Evolutionary conservation across 2,329 filamentous ascomycete genomes (phyloP).

Genomic region (Neurospora sp.): DNA sequence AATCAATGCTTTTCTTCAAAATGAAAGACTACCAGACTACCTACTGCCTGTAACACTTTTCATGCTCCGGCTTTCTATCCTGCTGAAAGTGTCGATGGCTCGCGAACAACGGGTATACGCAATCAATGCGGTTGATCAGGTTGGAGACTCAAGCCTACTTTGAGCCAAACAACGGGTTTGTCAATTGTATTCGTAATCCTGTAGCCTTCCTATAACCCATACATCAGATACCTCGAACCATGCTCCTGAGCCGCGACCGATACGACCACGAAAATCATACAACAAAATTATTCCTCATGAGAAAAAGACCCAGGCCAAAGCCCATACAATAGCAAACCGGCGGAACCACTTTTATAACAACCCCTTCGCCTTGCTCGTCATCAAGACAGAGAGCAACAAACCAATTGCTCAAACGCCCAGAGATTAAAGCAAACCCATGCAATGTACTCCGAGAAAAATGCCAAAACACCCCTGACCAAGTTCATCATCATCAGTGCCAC

Average conservation of each 20-base stretch:
- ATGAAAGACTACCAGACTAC: not conserved
- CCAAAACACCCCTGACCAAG: not conserved
- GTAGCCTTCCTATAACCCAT: not conserved
- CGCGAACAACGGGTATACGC: not conserved
- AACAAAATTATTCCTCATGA: not conserved
- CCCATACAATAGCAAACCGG: not conserved
- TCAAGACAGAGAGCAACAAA: not conserved
- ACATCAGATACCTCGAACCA: not conserved
- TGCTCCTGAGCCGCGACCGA: not conserved
- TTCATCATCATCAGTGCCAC: not conserved
- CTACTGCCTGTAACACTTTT: not conserved
- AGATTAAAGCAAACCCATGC: not conserved
- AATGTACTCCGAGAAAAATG: not conserved
- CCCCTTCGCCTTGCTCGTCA: not conserved
- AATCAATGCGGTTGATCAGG: not conserved
- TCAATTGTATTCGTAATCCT: not conserved
- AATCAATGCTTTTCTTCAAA: not conserved
- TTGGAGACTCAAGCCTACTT: not conserved
- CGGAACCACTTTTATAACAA: not conserved
- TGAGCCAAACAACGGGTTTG: not conserved
- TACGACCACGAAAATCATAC: not conserved
- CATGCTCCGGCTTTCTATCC: not conserved
- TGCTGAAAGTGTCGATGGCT: not conserved
- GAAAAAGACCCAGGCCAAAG: not conserved
- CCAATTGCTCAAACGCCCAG: not conserved